A percentile compares a stretch with the other conserved stretches of the same genome.
Conservation (phyloP, 1,284 basidiomycete genomes). For the Pyrrhoderma lamaoense region DNA sequence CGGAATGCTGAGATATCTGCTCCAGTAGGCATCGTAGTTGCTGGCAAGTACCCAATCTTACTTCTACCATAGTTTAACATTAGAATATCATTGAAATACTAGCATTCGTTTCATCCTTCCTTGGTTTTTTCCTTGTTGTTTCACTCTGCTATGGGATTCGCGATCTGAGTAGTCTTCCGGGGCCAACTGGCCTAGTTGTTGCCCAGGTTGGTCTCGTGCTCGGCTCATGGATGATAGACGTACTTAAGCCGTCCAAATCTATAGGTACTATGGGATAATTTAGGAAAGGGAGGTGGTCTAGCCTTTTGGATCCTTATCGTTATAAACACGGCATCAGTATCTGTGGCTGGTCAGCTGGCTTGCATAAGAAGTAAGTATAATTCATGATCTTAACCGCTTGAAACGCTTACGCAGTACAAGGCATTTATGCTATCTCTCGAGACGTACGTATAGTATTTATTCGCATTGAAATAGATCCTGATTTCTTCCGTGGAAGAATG, state of each 20-base stretch:
- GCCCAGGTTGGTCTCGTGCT: constrained; percentile 14
- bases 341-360: constrained; percentile 19
- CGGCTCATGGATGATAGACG: background rate
- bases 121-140: constrained; percentile 13
- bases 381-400: background rate
- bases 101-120: constrained; percentile 2
- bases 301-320: constrained; percentile 20
- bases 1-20: constrained; percentile 19
- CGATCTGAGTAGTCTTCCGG: constrained; percentile 19
- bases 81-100: constrained; percentile 6
- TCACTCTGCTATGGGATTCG: constrained; percentile 21
- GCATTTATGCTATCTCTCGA: constrained; percentile 21
- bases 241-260: too few species aligned
- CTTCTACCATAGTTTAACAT: constrained; percentile 11
- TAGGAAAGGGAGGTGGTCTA: constrained; percentile 19
- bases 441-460: constrained; percentile 14
- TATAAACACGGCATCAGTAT: constrained; percentile 19
- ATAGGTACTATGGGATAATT: constrained; percentile 21
- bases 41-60: constrained; percentile 6
- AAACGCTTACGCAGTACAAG: constrained; percentile 3
- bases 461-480: background rate
- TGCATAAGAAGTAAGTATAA: constrained; percentile 19
- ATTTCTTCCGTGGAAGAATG: constrained; percentile 13
- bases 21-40: constrained; percentile 20
- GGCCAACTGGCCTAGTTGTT: constrained; percentile 20